phyloP scores from a whole-genome alignment of 2,329 filamentous ascomycete genomes.

The Colletotrichum lini region DNA sequence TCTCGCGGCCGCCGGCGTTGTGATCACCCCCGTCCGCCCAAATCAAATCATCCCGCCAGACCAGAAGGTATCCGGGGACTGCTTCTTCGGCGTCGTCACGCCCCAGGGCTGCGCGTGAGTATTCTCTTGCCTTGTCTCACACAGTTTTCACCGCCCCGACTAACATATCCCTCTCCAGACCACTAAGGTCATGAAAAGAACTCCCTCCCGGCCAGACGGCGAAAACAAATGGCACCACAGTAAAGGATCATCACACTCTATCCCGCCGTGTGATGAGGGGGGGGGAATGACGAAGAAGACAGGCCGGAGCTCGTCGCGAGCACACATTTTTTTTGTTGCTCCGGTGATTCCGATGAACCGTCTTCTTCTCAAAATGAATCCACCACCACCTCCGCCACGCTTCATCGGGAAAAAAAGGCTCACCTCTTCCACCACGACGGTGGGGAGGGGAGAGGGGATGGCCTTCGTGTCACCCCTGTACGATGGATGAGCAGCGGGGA shows the following conservation, averaged over 20 bases:
- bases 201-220: too few relatives aligned
- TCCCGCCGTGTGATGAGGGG: constrained; percentile 6
- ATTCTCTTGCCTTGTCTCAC: too few relatives aligned
- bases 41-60: constrained; percentile 64
- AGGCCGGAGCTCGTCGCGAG: constrained; percentile 38
- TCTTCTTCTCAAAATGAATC: neutral
- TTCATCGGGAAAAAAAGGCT: neutral
- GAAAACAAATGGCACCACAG: too few relatives aligned
- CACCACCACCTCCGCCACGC: neutral
- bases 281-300: neutral
- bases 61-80: constrained; percentile 58
- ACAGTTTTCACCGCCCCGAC: neutral
- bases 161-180: neutral
- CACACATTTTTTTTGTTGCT: neutral
- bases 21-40: constrained; percentile 66
- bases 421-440: neutral
- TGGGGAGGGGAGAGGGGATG: neutral
- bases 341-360: constrained; percentile 29
- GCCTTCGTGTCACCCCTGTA: neutral
- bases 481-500: neutral
- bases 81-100: constrained; percentile 69
- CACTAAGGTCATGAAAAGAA: constrained; percentile 18
- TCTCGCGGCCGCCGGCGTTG: constrained; percentile 66
- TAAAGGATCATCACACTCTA: neutral
- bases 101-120: constrained; percentile 71